Conservation (phyloP, 2,329 filamentous ascomycete species). For the Aureobasidium sp. region DNA sequence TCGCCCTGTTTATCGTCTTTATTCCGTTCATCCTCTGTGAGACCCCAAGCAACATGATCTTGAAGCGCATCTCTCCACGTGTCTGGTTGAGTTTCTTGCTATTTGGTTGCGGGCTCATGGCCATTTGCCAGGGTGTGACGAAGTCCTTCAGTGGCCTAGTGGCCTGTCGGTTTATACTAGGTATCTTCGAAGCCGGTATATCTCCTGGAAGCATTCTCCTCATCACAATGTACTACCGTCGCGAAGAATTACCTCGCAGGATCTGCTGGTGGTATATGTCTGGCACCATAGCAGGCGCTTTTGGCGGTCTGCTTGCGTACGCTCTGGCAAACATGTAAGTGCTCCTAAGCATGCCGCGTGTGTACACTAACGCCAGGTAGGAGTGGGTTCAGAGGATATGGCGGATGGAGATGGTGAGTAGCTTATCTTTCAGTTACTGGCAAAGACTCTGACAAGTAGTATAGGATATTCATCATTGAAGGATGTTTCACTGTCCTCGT, state of each 20-base stretch:
- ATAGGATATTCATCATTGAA: slow-evolving; percentile 27
- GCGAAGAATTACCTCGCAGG: slow-evolving; percentile 38
- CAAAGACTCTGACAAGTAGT: not conserved
- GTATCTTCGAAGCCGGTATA: slow-evolving; percentile 35
- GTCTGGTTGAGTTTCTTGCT: slow-evolving; percentile 24
- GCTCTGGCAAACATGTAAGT: slow-evolving; percentile 27
- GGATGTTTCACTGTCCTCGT: slow-evolving; percentile 25
- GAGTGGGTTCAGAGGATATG: slow-evolving; percentile 24
- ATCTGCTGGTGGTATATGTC: slow-evolving; percentile 36
- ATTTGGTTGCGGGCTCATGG: slow-evolving; percentile 14
- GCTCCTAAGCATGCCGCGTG: not conserved
- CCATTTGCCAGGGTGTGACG: slow-evolving; percentile 27
- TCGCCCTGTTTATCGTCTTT: slow-evolving; percentile 35
- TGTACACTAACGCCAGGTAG: not conserved
- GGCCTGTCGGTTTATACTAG: slow-evolving; percentile 30
- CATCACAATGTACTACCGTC: slow-evolving; percentile 36
- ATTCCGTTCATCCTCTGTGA: slow-evolving; percentile 25
- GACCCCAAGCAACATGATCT: slow-evolving; percentile 30
- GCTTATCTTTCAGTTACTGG: no score
- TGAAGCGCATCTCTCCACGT: slow-evolving; percentile 32
- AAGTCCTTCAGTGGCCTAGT: slow-evolving; percentile 29
- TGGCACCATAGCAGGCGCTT: slow-evolving; percentile 36
- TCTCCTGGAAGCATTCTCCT: slow-evolving; percentile 30
- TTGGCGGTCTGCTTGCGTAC: slow-evolving; percentile 37
- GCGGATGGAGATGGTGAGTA: slow-evolving; percentile 28